Evolutionary conservation across 1,284 basidiomycete genomes (phyloP), one percentile per base, ranked within the genome.

Genomic region (Rhodotorula sp.): DNA sequence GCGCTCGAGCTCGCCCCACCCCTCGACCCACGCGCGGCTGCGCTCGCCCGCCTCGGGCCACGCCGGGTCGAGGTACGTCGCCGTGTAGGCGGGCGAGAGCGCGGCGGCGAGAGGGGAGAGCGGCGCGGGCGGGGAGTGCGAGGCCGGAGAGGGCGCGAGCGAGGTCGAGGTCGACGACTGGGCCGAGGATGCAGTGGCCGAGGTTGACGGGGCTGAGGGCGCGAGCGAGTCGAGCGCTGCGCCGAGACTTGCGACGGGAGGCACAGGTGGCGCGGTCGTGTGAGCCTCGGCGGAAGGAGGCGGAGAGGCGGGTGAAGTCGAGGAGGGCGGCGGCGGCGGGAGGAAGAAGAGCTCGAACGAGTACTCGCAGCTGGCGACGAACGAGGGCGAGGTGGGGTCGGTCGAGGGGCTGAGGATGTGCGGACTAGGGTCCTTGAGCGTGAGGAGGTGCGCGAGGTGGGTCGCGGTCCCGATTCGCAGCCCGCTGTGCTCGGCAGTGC

Each of bases 41-140:
- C 75, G 58, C 60, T 76, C 73, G 12, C 49, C 5, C 23, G 64
- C 58, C 44, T 76, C 75, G 21, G 75, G 75, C 75, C 75, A 76
- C 0, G 58, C 44, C 10, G 53, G 16, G 16, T 64, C 50, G 58
- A 55, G 63, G 52, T 60, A 60, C 52, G 50, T 12, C 9, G 49
- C 48, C 21, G 19, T 27, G 45, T 66, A 63, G 21, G 45, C 7
- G n/a, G 52, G 23, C 13, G 50, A 23, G 58, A 60, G 23, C 23
- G 46, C 16, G 53, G 10, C 17, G 62, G 16, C 7, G 23, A 34
- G 25, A 0, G 27, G 12, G 5, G 60, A 57, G 54, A 17, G n/a
- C 2, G 54, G n/a, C 21, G 49, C 23, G 3, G 62, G 54, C 7
- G 62, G 62, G 17, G 62, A 53, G 44, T 56, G 46, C 19, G 63